Evolutionary conservation across 352 stramenopile genomes (phyloP).

Genomic region (Globisporangium apiculatum): DNA sequence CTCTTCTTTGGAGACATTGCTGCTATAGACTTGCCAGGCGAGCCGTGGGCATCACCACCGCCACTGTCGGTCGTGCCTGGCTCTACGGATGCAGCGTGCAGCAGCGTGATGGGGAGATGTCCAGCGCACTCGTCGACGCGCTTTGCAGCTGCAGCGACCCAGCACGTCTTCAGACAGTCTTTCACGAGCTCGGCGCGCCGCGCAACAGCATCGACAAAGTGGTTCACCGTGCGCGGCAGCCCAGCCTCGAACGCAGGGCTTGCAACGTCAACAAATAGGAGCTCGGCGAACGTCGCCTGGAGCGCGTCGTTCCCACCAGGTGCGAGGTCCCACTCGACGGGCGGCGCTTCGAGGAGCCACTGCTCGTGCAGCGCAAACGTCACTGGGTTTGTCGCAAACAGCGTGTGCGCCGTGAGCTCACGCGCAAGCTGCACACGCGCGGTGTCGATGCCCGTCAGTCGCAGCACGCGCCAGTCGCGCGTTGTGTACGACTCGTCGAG

Average conservation of each 20-base stretch:
- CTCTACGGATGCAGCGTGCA: neutral
- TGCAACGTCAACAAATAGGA: constrained; percentile 82
- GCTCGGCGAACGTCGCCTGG: constrained; percentile 40
- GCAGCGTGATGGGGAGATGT: constrained; percentile 23
- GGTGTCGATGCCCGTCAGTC: constrained; percentile 65
- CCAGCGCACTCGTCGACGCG: constrained; percentile 61
- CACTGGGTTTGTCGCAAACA: constrained; percentile 75
- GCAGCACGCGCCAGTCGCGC: constrained; percentile 71
- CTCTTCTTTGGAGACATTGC: constrained; percentile 15
- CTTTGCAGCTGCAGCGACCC: constrained; percentile 62
- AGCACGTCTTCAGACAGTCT: constrained; percentile 80
- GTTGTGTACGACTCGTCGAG: constrained; percentile 64
- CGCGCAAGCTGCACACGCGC: constrained; percentile 32
- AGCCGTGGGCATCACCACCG: neutral
- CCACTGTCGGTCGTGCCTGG: too few species aligned
- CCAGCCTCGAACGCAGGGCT: constrained; percentile 50
- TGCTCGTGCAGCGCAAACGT: constrained; percentile 86
- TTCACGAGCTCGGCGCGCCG: constrained; percentile 75
- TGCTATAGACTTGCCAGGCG: neutral
- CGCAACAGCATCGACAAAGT: constrained; percentile 84
- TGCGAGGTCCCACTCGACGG: constrained; percentile 65
- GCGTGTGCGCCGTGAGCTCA: constrained; percentile 34
- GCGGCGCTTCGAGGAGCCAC: constrained; percentile 71
- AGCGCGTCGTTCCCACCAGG: constrained; percentile 15
- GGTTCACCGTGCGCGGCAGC: constrained; percentile 72